A percentile compares a stretch with the other conserved stretches of the same genome.
phyloP scores from a whole-genome alignment of 2,329 filamentous ascomycete species.

The Cladosporium sp. region DNA sequence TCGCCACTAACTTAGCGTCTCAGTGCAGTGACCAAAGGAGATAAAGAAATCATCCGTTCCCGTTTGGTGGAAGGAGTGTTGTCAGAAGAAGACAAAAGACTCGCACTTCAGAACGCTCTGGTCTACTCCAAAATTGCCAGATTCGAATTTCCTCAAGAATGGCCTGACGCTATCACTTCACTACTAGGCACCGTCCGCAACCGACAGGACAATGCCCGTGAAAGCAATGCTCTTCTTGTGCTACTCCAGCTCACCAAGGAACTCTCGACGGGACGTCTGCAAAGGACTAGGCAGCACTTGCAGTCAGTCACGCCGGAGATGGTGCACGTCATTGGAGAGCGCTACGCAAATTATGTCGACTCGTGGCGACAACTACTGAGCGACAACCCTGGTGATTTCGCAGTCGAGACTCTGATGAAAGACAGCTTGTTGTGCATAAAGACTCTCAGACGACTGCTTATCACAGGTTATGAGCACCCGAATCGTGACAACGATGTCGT shows the following conservation, averaged over 20 bases:
- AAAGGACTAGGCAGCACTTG: constrained; percentile 72
- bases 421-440: constrained; percentile 80
- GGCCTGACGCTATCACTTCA: constrained; percentile 60
- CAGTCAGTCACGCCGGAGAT: constrained; percentile 81
- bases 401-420: constrained; percentile 65
- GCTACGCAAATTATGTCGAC: constrained; percentile 73
- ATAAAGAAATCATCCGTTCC: constrained; percentile 75
- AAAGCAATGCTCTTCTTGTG: constrained; percentile 63
- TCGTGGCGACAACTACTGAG: constrained; percentile 56
- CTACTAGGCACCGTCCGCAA: constrained; percentile 35
- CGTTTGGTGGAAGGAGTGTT: constrained; percentile 76
- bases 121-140: constrained; percentile 85
- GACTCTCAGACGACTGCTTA: constrained; percentile 74
- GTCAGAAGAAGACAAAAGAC: constrained; percentile 70
- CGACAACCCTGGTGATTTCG: constrained; percentile 51
- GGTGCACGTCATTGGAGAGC: constrained; percentile 73
- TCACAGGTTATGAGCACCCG: constrained; percentile 81
- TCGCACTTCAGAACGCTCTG: constrained; percentile 86
- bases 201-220: constrained; percentile 38
- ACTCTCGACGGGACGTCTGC: constrained; percentile 75
- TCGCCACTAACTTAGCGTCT: neutral
- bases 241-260: constrained; percentile 89
- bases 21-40: constrained; percentile 64
- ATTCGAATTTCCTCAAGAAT: constrained; percentile 85
- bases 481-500: constrained; percentile 75